These are phyloP conservation scores for Ceratobasidium sp. DNA, from an alignment of 1,284 basidiomycete genomes.

Conservation along the genomic window DNA sequence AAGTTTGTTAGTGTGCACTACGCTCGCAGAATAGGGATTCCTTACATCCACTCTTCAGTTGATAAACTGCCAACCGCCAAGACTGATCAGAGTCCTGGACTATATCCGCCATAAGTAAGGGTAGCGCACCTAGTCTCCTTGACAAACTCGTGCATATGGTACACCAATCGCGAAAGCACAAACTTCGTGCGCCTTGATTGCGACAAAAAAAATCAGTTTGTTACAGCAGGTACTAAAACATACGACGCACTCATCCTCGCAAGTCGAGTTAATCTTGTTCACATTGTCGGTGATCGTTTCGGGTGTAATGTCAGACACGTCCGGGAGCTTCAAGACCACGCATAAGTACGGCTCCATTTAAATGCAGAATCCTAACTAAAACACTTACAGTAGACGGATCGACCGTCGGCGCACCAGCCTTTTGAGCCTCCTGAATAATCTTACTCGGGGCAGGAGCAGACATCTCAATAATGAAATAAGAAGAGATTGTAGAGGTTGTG, in stretches of 20 bases:
- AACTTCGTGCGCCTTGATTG: slow-evolving; percentile 57
- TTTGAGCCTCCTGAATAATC: slow-evolving; percentile 49
- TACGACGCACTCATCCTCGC: slow-evolving; percentile 58
- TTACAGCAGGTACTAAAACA: not conserved
- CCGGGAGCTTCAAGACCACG: slow-evolving; percentile 58
- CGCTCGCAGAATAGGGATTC: not conserved
- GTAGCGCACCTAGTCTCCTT: slow-evolving; percentile 68
- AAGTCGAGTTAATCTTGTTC: slow-evolving; percentile 60
- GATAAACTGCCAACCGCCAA: slow-evolving; percentile 62
- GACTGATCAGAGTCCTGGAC: not conserved
- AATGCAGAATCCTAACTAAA: not conserved
- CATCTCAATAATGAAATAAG: not conserved
- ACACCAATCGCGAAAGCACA: slow-evolving; percentile 63
- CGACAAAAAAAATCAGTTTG: not conserved
- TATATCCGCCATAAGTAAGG: not conserved
- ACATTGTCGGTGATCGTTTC: slow-evolving; percentile 69
- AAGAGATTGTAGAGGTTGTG: not conserved
- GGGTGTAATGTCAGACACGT: slow-evolving; percentile 56
- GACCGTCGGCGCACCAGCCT: slow-evolving; percentile 48
- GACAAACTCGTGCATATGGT: slow-evolving; percentile 76
- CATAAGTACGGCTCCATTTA: not conserved
- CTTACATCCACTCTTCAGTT: slow-evolving; percentile 84
- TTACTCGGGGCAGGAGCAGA: slow-evolving; percentile 44
- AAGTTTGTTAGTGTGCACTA: slow-evolving; percentile 2
- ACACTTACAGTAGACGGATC: slow-evolving; percentile 41